These are phyloP conservation scores for Aspergillus sp. DNA, from an alignment of 2,329 filamentous ascomycete species.

Conservation along the genomic window DNA sequence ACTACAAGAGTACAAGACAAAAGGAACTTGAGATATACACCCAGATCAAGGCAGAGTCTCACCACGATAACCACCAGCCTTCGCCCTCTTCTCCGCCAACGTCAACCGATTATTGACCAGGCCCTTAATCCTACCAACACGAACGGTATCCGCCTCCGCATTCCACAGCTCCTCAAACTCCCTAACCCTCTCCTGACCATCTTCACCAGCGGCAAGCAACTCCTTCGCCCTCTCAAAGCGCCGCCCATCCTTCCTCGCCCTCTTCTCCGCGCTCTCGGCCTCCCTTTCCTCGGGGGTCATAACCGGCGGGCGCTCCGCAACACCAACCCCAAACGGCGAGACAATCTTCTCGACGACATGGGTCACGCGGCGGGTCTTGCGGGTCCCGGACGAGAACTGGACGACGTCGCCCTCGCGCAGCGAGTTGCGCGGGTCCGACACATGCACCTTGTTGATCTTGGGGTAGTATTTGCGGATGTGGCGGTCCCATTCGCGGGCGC, in stretches of 20 bases:
- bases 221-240: too few relatives aligned
- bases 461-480: slow-evolving; percentile 31
- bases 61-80: too few relatives aligned
- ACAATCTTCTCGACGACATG: slow-evolving; percentile 37
- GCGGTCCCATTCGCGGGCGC: slow-evolving; percentile 26
- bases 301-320: slow-evolving; percentile 29
- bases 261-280: slow-evolving; percentile 19
- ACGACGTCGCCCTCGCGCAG: slow-evolving; percentile 37
- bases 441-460: slow-evolving; percentile 23
- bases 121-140: neutral
- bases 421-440: slow-evolving; percentile 33
- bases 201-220: too few relatives aligned
- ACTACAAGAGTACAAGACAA: too few relatives aligned
- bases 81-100: neutral
- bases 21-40: too few relatives aligned
- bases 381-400: slow-evolving; percentile 33
- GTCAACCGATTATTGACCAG: neutral
- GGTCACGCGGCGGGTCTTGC: slow-evolving; percentile 28
- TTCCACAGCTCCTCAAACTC: too few relatives aligned
- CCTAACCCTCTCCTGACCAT: too few relatives aligned
- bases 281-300: slow-evolving; percentile 27
- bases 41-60: too few relatives aligned
- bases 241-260: too few relatives aligned
- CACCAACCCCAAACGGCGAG: slow-evolving; percentile 28
- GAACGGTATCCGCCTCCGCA: too few relatives aligned